Evolutionary conservation across 805 yeast species (phyloP).

Genomic region (Spathaspora gorwiae): DNA sequence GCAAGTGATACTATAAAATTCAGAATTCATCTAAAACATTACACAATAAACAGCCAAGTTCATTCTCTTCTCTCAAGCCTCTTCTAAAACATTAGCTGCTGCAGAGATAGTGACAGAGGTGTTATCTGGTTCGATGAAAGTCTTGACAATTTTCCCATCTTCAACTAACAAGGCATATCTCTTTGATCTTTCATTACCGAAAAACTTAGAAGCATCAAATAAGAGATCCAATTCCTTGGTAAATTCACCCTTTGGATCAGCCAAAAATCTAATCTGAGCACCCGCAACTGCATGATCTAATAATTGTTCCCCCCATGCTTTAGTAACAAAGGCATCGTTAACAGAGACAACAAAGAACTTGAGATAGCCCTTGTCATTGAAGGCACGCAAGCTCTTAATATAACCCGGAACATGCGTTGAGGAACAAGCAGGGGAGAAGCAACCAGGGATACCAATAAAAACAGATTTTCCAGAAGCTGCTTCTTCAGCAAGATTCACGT

Average conservation of each 20-base stretch:
- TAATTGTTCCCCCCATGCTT: slow-evolving; percentile 63
- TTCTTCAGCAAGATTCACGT: slow-evolving; percentile 51
- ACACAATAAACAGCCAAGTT: no score
- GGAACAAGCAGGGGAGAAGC: slow-evolving; percentile 78
- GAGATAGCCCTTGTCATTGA: slow-evolving; percentile 62
- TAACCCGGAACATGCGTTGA: slow-evolving; percentile 74
- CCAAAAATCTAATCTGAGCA: slow-evolving; percentile 52
- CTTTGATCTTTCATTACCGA: slow-evolving; percentile 72
- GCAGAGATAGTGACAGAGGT: slow-evolving; percentile 57
- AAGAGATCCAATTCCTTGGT: slow-evolving; percentile 57
- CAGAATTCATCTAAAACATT: no score
- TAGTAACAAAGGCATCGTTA: slow-evolving; percentile 81
- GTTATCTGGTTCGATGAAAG: slow-evolving; percentile 78
- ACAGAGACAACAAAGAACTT: slow-evolving; percentile 68
- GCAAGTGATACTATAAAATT: no score
- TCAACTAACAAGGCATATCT: slow-evolving; percentile 75
- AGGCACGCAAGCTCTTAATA: slow-evolving; percentile 44
- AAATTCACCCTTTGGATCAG: slow-evolving; percentile 79
- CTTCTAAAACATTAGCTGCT: slow-evolving; percentile 41
- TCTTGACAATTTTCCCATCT: slow-evolving; percentile 63
- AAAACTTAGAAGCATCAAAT: slow-evolving; percentile 72
- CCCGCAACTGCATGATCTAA: slow-evolving; percentile 16
- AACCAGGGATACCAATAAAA: slow-evolving; percentile 49
- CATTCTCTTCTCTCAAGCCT: slow-evolving; percentile 9
- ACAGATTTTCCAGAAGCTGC: slow-evolving; percentile 29